These are phyloP conservation scores for Russula sp. DNA, from an alignment of 768 basidiomycete species.

Conservation along the genomic window DNA sequence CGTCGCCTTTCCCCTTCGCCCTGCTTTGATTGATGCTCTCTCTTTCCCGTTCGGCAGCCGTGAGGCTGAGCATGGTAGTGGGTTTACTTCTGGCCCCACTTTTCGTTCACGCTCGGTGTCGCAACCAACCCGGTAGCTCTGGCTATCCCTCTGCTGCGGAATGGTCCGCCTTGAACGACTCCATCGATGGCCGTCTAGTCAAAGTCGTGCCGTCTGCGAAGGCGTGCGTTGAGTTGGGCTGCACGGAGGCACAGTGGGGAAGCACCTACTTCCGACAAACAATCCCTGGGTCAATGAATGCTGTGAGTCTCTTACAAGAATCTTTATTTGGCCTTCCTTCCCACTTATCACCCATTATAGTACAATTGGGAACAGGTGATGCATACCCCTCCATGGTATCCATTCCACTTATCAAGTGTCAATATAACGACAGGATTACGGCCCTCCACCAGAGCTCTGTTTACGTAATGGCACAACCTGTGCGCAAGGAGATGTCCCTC, in stretches of 20 bases:
- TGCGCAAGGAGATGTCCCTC: conserved; percentile 25
- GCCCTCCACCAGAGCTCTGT: conserved; percentile 21
- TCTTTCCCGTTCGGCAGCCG: background rate
- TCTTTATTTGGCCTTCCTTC: background rate
- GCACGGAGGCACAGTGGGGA: conserved; percentile 25
- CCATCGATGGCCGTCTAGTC: conserved; percentile 20
- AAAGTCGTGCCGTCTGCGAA: conserved; percentile 22
- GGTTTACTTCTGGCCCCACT: background rate
- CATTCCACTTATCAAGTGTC: background rate
- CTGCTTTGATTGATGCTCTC: background rate
- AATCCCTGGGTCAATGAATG: conserved; percentile 28
- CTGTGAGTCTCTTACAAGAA: conserved; percentile 17
- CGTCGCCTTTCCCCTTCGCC: conserved; percentile 29
- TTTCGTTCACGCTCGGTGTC: conserved; percentile 15
- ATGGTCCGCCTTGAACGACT: conserved; percentile 25
- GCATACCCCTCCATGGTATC: background rate
- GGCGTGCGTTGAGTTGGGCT: conserved; percentile 16
- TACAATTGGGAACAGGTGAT: conserved; percentile 30
- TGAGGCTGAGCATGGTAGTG: background rate
- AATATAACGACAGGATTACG: conserved; percentile 9
- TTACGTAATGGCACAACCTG: conserved; percentile 22
- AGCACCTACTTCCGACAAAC: conserved; percentile 23
- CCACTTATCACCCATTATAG: background rate
- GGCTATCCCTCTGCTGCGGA: conserved; percentile 17
- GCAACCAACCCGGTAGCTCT: conserved; percentile 28